Base-by-base conservation (phyloP, 2,329 filamentous ascomycete species). In the Phoma sp. region DNA sequence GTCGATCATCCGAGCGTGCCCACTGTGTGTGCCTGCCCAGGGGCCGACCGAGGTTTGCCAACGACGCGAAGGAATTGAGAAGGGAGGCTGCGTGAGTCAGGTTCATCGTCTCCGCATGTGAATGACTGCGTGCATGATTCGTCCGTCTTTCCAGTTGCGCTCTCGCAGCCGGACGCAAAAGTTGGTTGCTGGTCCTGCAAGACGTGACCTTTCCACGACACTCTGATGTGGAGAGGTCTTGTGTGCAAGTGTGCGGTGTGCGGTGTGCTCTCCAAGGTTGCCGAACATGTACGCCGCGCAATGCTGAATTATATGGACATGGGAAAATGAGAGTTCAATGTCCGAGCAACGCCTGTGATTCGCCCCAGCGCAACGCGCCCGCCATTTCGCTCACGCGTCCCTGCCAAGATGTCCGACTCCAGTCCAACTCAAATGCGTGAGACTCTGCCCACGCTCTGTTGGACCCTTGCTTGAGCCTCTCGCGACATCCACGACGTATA, bases 351-450 rank as follows among this genome's bases (percentile, higher is more conserved):
- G 4, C 19, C 33, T 39, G 21, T 55, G 52, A 51, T 55, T 55
- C 41, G 52, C 37, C 35, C 21, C 29, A n/a, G 40, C 22, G n/a
- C 4, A 22, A 37, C 24, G 21, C 21, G 38, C 52, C 35, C 35
- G 27, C 32, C 33, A 27, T 10, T n/a, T 56, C 36, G 32, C 50
- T 48, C 43, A 44, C 48, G 51, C 48, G 51, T 64, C 43, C 44
- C 29, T 60, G 64, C 65, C 65, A 69, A 69, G 65, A 58, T 51
- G 29, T 51, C 57, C 57, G 56, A 55, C 24, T 15, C 36, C n/a
- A 25, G 29, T 19, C 50, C 35, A 52, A 21, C 44, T 45, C 32
- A 50, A 27, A 40, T 50, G 29, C 41, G 51, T 10, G 24, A 24
- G 40, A 29, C 12, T 38, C 51, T 55, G 46, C 53, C 54, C 44